Evolutionary conservation across 2,329 filamentous ascomycete species (phyloP), one percentile per base, ranked within the genome.

Genomic region (Aspergillus aculeatus): DNA sequence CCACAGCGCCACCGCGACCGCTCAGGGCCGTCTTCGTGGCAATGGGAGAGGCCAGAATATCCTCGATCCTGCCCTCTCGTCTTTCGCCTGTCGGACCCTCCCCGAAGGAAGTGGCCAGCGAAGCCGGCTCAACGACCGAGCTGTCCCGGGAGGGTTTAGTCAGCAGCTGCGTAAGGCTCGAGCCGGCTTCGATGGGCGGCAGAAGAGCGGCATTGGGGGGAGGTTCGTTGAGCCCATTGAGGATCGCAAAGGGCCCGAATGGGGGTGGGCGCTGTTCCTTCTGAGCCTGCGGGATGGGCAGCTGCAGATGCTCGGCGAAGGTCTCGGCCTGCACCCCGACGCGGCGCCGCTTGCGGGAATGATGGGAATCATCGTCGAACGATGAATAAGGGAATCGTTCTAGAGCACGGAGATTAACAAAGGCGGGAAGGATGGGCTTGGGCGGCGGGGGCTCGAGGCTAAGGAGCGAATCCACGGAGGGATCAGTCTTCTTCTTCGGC

Each of bases 191-290:
- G 57, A 88, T 88, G 4, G 84, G 84, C 5, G 86, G 86, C 51
- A 88, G 81, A 6, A 87, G 72, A 12, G 83, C 81, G 50, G 84
- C 84, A 69, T 86, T 83, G 9, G 85, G 85, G 14, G 86, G 86
- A 2, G 86, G 86, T 62, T 88, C 84, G 71, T 87, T 85, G 48
- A 88, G 72, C 7, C 85, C 85, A 66, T 86, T 86, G 11, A 88
- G 72, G 61, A 81, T 80, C 49, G 79, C 77, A 64, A 81, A 75
- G 24, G 78, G 75, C 24, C 77, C 73, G 66, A 80, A 77, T 6
- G 78, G 75, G 47, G 72, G 77, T n/a, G 71, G 75, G 50, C 78
- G 75, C 57, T 75, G 74, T 59, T 79, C 77, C 57, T 78, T 77
- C 50, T 80, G 78, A n/a, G 76, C 69, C 59, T 78, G 76, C 7